Evolutionary conservation across 176 grass and related monocot species (phyloP), one percentile per base, ranked within the genome.

Genomic region (Musa acuminata): DNA sequence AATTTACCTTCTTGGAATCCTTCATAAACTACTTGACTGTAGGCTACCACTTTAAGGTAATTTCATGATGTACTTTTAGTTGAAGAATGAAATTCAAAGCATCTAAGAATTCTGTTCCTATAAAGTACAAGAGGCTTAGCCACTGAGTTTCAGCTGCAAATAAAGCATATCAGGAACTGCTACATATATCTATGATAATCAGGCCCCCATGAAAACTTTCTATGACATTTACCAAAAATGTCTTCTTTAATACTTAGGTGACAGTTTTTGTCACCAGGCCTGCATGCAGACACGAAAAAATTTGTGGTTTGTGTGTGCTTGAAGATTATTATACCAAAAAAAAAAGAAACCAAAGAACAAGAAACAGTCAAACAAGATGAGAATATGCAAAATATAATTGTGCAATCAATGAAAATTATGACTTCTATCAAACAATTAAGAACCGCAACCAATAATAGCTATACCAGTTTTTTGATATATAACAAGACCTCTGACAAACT

Each of bases 401-500:
- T 6, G 35, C 29, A 60, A 21, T n/a, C 57, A 21, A n/a, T 8
- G 14, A n/a, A 17, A 60, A 60, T 14, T 60, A n/a, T 21, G 57
- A 55, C 72, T 52, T 35, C 48, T 11, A 51, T 55, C 17, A 67
- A 43, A 52, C 3, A 55, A 52, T 71, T 62, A 70, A 74, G 51
- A 52, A 74, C 14, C 70, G 67, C 48, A 67, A 64, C 71, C 13
- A 27, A 69, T 35, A 81, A 78, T 60, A 60, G 63, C 76, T 35
- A 49, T 43, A 81, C 9, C 16, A n/a, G 12, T 24, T 13, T 64
- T 74, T 24, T 55, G 51, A 74, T 10, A 6, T n/a, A 17, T 2
- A 54, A 71, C 29, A 77, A 0, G 3, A 13, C 53, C 49, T 13
- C 9, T 43, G 35, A 43, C 35, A 43, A 6, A 43, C 35, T 6